Percentiles rank a stretch among this genome's conserved stretches.
These are phyloP conservation scores for Scutellaria baicalensis DNA, from an alignment of 257 asterid genomes.

Conservation along the genomic window DNA sequence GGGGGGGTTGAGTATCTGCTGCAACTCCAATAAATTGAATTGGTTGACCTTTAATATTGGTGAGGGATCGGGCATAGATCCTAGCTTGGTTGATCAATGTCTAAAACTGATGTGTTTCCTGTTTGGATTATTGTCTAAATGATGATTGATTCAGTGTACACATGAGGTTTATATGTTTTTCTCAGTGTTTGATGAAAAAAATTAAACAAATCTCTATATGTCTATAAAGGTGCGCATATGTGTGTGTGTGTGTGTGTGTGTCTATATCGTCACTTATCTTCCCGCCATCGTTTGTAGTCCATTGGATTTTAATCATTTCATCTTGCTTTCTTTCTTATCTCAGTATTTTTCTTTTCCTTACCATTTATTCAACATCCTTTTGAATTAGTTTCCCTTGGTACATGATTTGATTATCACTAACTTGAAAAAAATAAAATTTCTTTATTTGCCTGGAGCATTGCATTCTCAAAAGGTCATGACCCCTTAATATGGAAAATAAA, in stretches of 20 bases:
- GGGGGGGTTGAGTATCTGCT: not conserved
- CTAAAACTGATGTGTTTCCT: not conserved
- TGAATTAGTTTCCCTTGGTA: not conserved
- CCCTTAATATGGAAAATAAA: not conserved
- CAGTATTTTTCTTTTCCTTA: not conserved
- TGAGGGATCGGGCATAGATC: not conserved
- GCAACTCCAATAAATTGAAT: not conserved
- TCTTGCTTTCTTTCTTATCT: not conserved
- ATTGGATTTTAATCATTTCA: not conserved
- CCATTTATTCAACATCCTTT: not conserved
- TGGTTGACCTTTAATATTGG: not conserved
- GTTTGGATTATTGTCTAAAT: not conserved
- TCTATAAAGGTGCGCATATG: not conserved
- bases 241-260: not conserved
- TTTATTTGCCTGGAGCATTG: not conserved
- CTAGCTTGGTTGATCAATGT: not conserved
- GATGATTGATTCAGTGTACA: not conserved
- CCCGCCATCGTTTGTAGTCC: not conserved
- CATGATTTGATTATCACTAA: not conserved
- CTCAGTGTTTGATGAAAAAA: not conserved
- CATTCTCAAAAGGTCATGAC: conserved; percentile 5
- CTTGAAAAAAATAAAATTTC: not conserved
- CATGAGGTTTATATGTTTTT: not conserved
- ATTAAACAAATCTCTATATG: not conserved
- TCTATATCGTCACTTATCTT: not conserved